Evolutionary conservation across 108 stramenopile genomes (phyloP).

Genomic region (Skeletonema potamos): DNA sequence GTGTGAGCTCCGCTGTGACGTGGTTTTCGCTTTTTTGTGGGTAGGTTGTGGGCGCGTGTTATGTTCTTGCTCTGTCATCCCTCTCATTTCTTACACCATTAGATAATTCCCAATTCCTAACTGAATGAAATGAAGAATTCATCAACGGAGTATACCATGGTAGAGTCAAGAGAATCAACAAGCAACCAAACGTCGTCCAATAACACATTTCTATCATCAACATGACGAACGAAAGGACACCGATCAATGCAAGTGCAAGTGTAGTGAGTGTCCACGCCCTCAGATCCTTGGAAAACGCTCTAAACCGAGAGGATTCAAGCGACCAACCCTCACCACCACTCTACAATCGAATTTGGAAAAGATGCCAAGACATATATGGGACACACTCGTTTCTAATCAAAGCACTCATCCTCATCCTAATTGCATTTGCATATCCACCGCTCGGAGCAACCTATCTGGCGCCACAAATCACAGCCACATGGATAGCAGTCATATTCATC

Average conservation of each 20-base stretch:
- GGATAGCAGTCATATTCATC: constrained; percentile 79
- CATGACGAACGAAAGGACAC: background rate
- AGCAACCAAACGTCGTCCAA: background rate
- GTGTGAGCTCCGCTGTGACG: background rate
- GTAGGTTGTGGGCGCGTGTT: no score
- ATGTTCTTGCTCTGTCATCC: no score
- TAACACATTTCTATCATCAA: background rate
- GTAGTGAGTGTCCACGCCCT: constrained; percentile 7
- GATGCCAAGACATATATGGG: constrained; percentile 18
- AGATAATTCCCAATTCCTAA: no score
- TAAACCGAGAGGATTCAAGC: background rate
- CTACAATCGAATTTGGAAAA: constrained; percentile 8
- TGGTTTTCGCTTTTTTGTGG: no score
- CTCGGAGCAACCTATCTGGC: constrained; percentile 73
- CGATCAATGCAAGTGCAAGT: background rate
- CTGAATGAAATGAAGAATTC: no score
- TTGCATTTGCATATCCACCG: constrained; percentile 84
- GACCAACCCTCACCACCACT: background rate
- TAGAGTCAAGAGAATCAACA: no score
- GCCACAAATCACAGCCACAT: constrained; percentile 78
- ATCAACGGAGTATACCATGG: no score
- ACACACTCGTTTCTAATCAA: constrained; percentile 66
- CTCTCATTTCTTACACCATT: no score
- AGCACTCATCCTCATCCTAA: constrained; percentile 55
- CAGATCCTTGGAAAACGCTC: background rate